Evolutionary conservation across 805 yeast genomes (phyloP).

Genomic region (Ogataea ramenticola): DNA sequence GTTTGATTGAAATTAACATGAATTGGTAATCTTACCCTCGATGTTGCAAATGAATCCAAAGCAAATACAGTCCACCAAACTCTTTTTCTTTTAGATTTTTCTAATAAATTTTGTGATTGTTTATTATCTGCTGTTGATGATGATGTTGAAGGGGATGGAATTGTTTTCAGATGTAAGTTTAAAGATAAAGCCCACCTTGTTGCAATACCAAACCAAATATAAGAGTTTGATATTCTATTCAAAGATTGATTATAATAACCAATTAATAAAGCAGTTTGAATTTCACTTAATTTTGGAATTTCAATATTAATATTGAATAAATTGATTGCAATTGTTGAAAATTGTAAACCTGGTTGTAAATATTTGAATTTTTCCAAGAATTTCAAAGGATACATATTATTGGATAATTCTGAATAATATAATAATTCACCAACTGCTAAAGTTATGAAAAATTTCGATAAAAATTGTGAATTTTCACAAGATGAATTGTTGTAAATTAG

Average conservation of each 20-base stretch:
- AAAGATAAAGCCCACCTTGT: constrained; percentile 23
- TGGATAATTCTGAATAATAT: constrained; percentile 15
- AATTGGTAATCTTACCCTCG: constrained; percentile 29
- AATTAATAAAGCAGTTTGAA: constrained; percentile 27
- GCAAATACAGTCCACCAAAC: constrained; percentile 34
- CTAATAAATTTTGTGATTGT: constrained; percentile 7
- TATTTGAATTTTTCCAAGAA: not conserved
- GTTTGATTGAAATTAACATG: constrained; percentile 27
- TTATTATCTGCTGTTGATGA: no score
- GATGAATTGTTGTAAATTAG: constrained; percentile 12
- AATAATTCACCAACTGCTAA: constrained; percentile 20
- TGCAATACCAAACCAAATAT: constrained; percentile 28
- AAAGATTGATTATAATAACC: constrained; percentile 30
- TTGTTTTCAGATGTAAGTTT: constrained; percentile 24
- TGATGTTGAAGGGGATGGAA: no score
- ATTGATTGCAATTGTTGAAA: constrained; percentile 20
- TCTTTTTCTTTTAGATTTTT: constrained; percentile 26
- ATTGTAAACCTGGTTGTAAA: constrained; percentile 21
- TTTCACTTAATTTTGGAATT: constrained; percentile 23
- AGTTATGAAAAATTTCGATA: constrained; percentile 14
- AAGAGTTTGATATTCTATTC: constrained; percentile 29
- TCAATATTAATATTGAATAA: constrained; percentile 21
- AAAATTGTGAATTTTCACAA: constrained; percentile 11
- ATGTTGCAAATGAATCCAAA: constrained; percentile 30
- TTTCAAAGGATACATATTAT: constrained; percentile 3